Evolutionary conservation across 1,284 basidiomycete species (phyloP).

Genomic region (Heliocybe sulcata): DNA sequence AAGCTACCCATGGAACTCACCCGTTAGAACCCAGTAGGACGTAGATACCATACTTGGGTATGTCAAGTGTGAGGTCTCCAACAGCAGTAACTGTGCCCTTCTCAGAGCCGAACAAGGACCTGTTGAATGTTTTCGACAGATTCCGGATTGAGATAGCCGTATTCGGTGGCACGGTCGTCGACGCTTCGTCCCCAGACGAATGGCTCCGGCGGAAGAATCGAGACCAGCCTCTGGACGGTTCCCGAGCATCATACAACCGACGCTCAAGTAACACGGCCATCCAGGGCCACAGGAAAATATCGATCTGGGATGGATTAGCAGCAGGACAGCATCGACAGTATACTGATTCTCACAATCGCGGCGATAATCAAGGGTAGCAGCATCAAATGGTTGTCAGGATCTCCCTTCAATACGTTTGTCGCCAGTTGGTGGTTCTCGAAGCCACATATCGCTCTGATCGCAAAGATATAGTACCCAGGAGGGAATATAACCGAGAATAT

Average conservation of each 20-base stretch:
- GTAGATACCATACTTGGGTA: slow-evolving; percentile 67
- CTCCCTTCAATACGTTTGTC: slow-evolving; percentile 43
- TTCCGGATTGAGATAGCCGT: slow-evolving; percentile 55
- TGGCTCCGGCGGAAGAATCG: slow-evolving; percentile 20
- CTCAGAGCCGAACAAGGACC: slow-evolving; percentile 30
- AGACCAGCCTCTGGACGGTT: slow-evolving; percentile 20
- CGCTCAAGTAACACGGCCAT: slow-evolving; percentile 54
- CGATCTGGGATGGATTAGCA: slow-evolving; percentile 33
- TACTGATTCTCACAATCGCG: slow-evolving; percentile 40
- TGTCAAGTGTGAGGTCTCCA: slow-evolving; percentile 52
- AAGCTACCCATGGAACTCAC: slow-evolving; percentile 24
- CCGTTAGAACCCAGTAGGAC: slow-evolving; percentile 72
- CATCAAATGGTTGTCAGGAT: slow-evolving; percentile 50
- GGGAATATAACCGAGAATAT: slow-evolving; percentile 70
- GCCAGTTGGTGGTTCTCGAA: slow-evolving; percentile 53
- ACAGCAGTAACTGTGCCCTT: slow-evolving; percentile 50
- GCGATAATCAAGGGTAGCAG: slow-evolving; percentile 59
- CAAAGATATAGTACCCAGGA: slow-evolving; percentile 68
- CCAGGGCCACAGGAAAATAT: slow-evolving; percentile 66
- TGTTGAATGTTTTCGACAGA: slow-evolving; percentile 49
- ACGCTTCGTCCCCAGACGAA: slow-evolving; percentile 11
- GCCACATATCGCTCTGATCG: slow-evolving; percentile 57
- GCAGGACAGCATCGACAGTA: neutral
- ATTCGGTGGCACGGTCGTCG: slow-evolving; percentile 26
- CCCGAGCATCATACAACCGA: slow-evolving; percentile 51